Percentiles rank a stretch among this genome's conserved stretches.
Evolutionary conservation across 495 filamentous ascomycete species (phyloP).

Genomic region (Xylaria acuta): DNA sequence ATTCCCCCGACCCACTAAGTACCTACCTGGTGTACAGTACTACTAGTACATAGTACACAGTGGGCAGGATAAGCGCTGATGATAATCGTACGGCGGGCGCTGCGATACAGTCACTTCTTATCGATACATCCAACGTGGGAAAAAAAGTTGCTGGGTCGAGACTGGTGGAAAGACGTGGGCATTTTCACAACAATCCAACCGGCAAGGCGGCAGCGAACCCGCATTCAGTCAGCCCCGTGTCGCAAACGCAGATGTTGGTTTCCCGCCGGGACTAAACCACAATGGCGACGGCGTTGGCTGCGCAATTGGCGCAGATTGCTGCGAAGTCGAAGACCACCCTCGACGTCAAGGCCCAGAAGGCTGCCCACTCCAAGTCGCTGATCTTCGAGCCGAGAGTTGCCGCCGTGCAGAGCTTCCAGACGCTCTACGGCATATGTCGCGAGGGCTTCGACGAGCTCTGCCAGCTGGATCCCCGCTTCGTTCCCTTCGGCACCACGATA

Average conservation of each 20-base stretch:
- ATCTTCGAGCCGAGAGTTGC: slow-evolving; percentile 86
- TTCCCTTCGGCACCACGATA: slow-evolving; percentile 69
- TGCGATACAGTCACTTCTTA: neutral
- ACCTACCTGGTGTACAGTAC: neutral
- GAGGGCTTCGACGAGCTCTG: slow-evolving; percentile 93
- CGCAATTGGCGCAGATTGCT: slow-evolving; percentile 81
- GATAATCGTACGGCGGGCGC: neutral
- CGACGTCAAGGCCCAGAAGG: slow-evolving; percentile 87
- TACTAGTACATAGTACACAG: neutral
- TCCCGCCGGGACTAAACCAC: slow-evolving; percentile 27
- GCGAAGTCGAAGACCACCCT: slow-evolving; percentile 77
- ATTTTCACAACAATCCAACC: neutral
- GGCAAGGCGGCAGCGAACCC: slow-evolving; percentile 2
- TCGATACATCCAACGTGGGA: slow-evolving; percentile 24
- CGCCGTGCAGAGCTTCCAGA: slow-evolving; percentile 84
- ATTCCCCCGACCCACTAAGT: neutral
- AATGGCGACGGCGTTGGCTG: slow-evolving; percentile 82
- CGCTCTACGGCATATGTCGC: slow-evolving; percentile 81
- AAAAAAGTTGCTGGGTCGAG: slow-evolving; percentile 29
- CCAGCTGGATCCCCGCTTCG: slow-evolving; percentile 77
- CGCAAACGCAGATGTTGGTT: slow-evolving; percentile 16
- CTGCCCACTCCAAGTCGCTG: slow-evolving; percentile 86
- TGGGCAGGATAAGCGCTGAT: neutral
- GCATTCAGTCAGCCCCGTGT: neutral
- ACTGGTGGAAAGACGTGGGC: neutral